A percentile compares a stretch with the other conserved stretches of the same genome.
These are phyloP conservation scores for Solanum pennellii DNA, from an alignment of 257 asterid genomes.

Conservation along the genomic window DNA sequence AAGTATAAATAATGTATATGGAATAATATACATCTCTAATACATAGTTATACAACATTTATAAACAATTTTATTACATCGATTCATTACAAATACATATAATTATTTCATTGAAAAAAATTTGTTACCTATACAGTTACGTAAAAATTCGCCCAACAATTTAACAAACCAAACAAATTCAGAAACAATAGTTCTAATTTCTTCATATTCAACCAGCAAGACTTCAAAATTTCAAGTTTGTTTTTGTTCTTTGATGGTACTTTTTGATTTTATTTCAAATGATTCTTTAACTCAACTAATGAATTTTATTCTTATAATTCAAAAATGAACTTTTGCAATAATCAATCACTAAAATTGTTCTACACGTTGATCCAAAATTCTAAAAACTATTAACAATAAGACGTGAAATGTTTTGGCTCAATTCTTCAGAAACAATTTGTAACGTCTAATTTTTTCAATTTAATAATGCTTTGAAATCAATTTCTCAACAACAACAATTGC, in stretches of 20 bases:
- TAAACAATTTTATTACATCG: no score
- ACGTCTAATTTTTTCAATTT: no score
- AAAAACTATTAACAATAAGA: neutral
- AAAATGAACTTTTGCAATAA: no score
- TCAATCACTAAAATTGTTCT: neutral
- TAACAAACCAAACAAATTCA: neutral
- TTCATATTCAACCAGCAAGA: neutral
- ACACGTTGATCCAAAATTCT: neutral
- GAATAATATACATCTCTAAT: no score
- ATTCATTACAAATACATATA: no score
- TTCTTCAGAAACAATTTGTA: no score
- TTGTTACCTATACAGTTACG: neutral
- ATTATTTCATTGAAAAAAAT: no score
- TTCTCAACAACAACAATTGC: neutral
- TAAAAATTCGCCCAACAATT: no score
- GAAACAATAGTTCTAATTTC: neutral
- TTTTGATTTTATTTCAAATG: neutral
- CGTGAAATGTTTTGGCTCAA: neutral
- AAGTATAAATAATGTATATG: neutral
- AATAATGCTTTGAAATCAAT: neutral
- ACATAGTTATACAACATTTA: neutral
- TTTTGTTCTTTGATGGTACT: neutral
- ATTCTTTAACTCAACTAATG: neutral
- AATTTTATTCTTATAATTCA: neutral
- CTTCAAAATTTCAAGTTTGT: neutral